phyloP scores from a whole-genome alignment of 2,329 filamentous ascomycete species.

The Epichloe aotearoae region DNA sequence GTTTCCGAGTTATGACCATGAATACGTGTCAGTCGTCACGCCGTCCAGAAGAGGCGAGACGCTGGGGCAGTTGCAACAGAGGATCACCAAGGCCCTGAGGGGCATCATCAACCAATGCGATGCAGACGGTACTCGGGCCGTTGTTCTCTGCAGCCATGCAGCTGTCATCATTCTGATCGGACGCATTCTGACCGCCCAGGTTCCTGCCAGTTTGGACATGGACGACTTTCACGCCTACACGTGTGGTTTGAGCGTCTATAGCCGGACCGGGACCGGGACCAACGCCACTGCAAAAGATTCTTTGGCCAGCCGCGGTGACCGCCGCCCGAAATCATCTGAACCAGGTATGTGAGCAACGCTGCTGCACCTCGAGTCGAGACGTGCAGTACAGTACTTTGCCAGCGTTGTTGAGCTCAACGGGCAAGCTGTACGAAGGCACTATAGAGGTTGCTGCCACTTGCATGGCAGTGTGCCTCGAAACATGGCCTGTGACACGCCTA shows the following conservation, averaged over 20 bases:
- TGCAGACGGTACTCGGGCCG: conserved; percentile 49
- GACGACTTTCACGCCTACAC: conserved; percentile 83
- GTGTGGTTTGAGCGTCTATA: conserved; percentile 60
- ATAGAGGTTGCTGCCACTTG: neutral
- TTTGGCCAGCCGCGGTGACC: conserved; percentile 1
- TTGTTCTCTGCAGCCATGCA: conserved; percentile 81
- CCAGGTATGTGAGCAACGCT: neutral
- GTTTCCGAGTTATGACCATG: conserved; percentile 50
- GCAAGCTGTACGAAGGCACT: neutral
- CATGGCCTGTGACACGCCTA: neutral
- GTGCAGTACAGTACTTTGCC: neutral
- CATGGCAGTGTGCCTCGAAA: neutral
- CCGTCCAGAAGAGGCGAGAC: conserved; percentile 66
- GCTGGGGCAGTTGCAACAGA: conserved; percentile 65
- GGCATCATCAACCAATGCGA: conserved; percentile 64
- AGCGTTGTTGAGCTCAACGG: neutral
- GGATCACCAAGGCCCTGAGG: conserved; percentile 56
- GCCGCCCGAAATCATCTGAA: neutral
- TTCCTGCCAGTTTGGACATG: conserved; percentile 56
- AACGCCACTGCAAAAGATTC: neutral
- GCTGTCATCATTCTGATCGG: conserved; percentile 81
- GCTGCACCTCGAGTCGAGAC: neutral
- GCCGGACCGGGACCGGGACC: conserved; percentile 14
- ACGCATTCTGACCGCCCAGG: conserved; percentile 61
- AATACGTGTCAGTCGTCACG: conserved; percentile 48